Percentiles rank a stretch among this genome's conserved stretches.
phyloP scores from a whole-genome alignment of 306 rosid species.

The Acacia confusa region DNA sequence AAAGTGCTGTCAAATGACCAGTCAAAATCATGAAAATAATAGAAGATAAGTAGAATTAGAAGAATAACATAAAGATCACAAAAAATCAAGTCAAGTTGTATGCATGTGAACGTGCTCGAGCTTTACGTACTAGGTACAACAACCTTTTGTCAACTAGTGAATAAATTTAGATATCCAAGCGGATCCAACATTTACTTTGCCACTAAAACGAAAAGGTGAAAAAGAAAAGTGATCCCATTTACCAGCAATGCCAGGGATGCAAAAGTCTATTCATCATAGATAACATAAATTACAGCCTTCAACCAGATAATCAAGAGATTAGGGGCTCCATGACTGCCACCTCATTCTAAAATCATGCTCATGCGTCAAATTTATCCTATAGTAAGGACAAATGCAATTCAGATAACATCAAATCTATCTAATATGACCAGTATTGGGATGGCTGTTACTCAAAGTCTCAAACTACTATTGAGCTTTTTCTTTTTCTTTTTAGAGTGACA shows the following conservation, averaged over 20 bases:
- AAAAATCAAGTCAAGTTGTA: constrained; percentile 18
- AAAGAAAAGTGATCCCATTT: constrained; percentile 21
- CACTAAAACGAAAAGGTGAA: not conserved
- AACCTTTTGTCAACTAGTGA: constrained; percentile 27
- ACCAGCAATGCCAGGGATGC: constrained; percentile 25
- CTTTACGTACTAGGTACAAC: constrained; percentile 22
- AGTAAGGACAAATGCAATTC: not conserved
- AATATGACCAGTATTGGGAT: not conserved
- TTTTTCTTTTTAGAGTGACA: not conserved
- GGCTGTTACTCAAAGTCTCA: not conserved
- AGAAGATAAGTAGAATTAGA: constrained; percentile 19
- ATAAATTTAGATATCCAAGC: constrained; percentile 26
- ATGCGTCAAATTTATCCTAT: not conserved
- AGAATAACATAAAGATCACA: constrained; percentile 14
- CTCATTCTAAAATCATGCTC: not conserved
- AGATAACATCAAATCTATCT: not conserved
- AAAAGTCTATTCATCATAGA: not conserved
- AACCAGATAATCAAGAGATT: constrained; percentile 16
- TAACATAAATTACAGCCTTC: constrained; percentile 19
- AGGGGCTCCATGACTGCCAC: not conserved
- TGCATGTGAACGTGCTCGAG: constrained; percentile 32
- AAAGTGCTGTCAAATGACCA: constrained; percentile 49
- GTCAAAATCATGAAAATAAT: constrained; percentile 22
- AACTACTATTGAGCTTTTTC: not conserved
- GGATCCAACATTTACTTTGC: constrained; percentile 26